These are phyloP conservation scores for Dendrobium catenatum DNA, from an alignment of 106 monocot genomes.

Conservation along the genomic window DNA sequence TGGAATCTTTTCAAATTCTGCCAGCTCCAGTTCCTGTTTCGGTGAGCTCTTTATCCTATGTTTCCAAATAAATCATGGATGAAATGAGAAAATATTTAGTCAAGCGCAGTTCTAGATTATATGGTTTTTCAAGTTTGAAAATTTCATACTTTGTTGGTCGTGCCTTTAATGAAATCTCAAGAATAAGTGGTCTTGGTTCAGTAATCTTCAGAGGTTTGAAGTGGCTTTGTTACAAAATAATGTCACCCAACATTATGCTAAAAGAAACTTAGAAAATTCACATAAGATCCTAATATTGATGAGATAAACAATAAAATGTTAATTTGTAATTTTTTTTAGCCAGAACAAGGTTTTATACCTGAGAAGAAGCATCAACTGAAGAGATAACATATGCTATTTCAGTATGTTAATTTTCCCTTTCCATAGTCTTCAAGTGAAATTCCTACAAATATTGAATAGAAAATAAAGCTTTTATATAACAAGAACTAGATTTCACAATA, in stretches of 20 bases:
- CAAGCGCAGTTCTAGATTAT: background rate
- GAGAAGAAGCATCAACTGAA: conserved; percentile 26
- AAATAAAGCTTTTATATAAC: background rate
- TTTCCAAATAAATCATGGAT: background rate
- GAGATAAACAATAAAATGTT: no score
- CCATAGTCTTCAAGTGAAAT: conserved; percentile 78
- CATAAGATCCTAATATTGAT: background rate
- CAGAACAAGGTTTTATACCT: conserved; percentile 20
- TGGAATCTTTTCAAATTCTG: conserved; percentile 76
- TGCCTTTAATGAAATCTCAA: conserved; percentile 71
- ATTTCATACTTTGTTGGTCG: conserved; percentile 54
- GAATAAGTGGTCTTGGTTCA: conserved; percentile 60
- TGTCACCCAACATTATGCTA: background rate
- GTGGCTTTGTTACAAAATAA: conserved; percentile 40
- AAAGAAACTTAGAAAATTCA: background rate
- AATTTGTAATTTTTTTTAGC: no score
- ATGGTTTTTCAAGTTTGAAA: background rate
- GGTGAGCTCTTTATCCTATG: conserved; percentile 63
- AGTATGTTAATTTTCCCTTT: conserved; percentile 62
- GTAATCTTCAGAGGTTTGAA: conserved; percentile 48
- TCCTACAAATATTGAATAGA: conserved; percentile 34
- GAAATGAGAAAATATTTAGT: background rate
- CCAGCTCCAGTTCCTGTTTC: conserved; percentile 55
- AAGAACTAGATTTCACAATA: background rate
- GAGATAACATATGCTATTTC: conserved; percentile 43